Evolutionary conservation across 2,329 filamentous ascomycete species (phyloP), one percentile per base, ranked within the genome.

Genomic region (Rutstroemia sydowiana): DNA sequence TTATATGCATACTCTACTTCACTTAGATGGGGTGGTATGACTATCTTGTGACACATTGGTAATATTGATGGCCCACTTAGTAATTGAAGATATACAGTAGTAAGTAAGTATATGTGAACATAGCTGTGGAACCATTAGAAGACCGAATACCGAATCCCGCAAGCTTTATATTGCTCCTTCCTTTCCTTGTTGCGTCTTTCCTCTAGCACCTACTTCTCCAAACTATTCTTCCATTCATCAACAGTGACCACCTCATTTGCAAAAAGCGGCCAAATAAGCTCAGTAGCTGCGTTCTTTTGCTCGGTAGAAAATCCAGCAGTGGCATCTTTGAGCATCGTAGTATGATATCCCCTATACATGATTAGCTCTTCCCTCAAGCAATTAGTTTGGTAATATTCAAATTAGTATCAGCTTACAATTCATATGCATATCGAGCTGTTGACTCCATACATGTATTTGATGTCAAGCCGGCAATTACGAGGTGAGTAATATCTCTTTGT

Each of bases 371-470:
- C 14, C 13, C 23, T 2, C 8, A 21, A 13, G 9, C 28, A 9
- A 41, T 5, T 3, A 10, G 16, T n/a, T n/a, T n/a, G n/a, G n/a
- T n/a, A n/a, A n/a, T n/a, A n/a, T n/a, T n/a, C n/a, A n/a, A n/a
- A n/a, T n/a, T n/a, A n/a, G n/a, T n/a, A n/a, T n/a, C n/a, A 16
- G 40, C 51, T 44, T 23, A 49, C 65, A 67, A 37, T 45, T 68
- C 66, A 57, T 60, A 60, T 16, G 65, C 67, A 59, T 65, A 63
- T 51, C 67, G 55, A 11, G 65, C 65, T n/a, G 66, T 68, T n/a
- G 62, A 57, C 50, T 69, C 67, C 39, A 69, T 32, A 45, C 67
- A 68, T 5, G 63, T 63, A 48, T 69, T 69, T 7, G 65, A 56
- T 1, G 59, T 62, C 51, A 69, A 55, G 0, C 67, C 66, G 2